Percentiles rank a stretch among this genome's conserved stretches.
phyloP scores from a whole-genome alignment of 257 asterid species.

The Solanum habrochaites region DNA sequence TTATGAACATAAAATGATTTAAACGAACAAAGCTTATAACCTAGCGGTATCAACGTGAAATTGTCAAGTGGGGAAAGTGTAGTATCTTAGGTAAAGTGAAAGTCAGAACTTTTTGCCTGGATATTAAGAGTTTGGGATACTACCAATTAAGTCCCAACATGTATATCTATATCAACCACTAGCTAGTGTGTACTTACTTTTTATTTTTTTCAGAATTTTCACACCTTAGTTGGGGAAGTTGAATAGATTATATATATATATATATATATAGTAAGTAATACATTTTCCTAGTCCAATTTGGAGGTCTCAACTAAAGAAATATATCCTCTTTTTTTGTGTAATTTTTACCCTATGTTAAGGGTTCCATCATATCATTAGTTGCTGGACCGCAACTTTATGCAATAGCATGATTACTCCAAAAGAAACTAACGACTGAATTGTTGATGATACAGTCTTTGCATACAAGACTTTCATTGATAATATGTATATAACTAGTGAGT shows the following conservation, averaged over 20 bases:
- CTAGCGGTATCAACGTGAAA: background rate
- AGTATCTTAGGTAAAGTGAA: background rate
- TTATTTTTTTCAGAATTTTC: background rate
- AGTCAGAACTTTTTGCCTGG: background rate
- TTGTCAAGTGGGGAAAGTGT: background rate
- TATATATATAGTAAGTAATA: background rate
- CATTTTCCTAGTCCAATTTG: background rate
- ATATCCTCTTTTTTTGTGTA: background rate
- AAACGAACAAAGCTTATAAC: background rate
- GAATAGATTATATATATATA: background rate
- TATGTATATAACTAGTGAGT: background rate
- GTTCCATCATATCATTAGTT: background rate
- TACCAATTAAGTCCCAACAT: background rate
- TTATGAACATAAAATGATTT: background rate
- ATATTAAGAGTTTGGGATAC: background rate
- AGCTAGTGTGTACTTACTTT: background rate
- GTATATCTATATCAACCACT: background rate
- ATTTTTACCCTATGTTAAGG: background rate
- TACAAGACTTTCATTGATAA: background rate
- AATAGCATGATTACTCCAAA: background rate
- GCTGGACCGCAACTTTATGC: background rate
- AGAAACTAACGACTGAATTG: background rate
- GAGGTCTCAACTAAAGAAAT: background rate
- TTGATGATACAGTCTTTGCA: background rate
- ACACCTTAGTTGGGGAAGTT: slow-evolving; percentile 5